Evolutionary conservation across 176 grass and related monocot genomes (phyloP), one percentile per base, ranked within the genome.

Genomic region (Dendrocalamus sinicus): DNA sequence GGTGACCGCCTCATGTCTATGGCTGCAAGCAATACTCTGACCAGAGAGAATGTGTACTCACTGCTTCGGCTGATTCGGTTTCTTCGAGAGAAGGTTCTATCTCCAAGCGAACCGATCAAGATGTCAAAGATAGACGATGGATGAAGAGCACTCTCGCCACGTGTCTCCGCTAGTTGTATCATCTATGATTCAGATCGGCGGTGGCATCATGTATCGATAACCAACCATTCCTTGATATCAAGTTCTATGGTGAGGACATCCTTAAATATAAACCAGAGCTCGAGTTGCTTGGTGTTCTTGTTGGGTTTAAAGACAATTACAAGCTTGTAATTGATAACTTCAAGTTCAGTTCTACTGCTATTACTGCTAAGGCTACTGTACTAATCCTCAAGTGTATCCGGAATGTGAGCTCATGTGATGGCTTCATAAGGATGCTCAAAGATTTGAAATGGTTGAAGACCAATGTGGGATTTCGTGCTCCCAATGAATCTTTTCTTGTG

Each of bases 31-130:
- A 68, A 68, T 44, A 73, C 16, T 14, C 85, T 97, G 12, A 90
- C 90, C 30, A 88, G 60, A 71, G 76, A 69, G 59, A 85, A 87
- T 76, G 90, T 97, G 24, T 61, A 90, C 22, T 72, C 90, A 8
- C n/a, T 97, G 59, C 94, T 97, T 84, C 48, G n/a, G 20, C 57
- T 97, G 46, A 94, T 97, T 67, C 78, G 90, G 39, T 97, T 89
- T 77, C 75, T 97, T 44, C 37, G 68, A 67, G 73, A 89, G 50
- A 90, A 85, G 24, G 0, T 79, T 84, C 40, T 94, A 0, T 83
- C 90, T 23, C 83, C 88, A 40, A 78, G 77, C 6, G 12, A 85
- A 16, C 83, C 94, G 20, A 94, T 94, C 53, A 17, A 43, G 2
- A 79, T 58, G 71, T 94, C 14, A 85, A 92, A 86, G 40, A 67